phyloP scores from a whole-genome alignment of 1,284 basidiomycete genomes.

The Melampsora americana region DNA sequence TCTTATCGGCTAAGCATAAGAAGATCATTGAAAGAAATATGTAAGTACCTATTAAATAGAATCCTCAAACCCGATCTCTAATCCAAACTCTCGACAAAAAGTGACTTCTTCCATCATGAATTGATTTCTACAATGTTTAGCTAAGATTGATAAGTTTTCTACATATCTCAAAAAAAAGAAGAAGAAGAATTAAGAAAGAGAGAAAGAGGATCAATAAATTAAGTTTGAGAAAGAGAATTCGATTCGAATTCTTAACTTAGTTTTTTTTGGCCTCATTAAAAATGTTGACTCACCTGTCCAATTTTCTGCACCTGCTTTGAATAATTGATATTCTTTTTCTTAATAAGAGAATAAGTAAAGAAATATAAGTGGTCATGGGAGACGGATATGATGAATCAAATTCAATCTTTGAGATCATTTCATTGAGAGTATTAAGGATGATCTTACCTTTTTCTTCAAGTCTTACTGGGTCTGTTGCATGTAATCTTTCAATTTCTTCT shows the following conservation, averaged over 20 bases:
- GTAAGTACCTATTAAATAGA: not conserved
- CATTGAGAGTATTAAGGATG: not conserved
- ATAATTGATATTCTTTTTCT: slow-evolving; percentile 29
- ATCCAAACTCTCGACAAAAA: slow-evolving; percentile 4
- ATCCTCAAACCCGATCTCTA: not conserved
- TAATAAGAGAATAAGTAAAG: too few relatives aligned
- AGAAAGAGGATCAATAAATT: not conserved
- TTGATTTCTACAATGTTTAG: not conserved
- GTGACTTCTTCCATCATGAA: not conserved
- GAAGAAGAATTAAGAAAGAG: too few relatives aligned
- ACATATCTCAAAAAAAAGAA: too few relatives aligned
- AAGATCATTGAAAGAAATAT: too few relatives aligned
- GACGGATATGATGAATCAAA: too few relatives aligned
- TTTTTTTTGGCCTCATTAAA: too few relatives aligned
- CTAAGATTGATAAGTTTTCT: not conserved
- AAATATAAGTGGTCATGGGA: too few relatives aligned
- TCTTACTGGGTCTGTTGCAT: slow-evolving; percentile 14
- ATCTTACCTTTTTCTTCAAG: slow-evolving; percentile 32
- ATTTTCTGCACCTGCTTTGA: slow-evolving; percentile 35
- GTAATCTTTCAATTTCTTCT: slow-evolving; percentile 26
- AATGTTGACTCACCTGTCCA: slow-evolving; percentile 32
- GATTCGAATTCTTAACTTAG: too few relatives aligned
- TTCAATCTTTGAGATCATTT: too few relatives aligned
- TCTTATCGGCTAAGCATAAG: too few relatives aligned
- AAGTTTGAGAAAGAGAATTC: too few relatives aligned